A percentile compares a stretch with the other conserved stretches of the same genome.
Conservation (phyloP, 345 rosid species). For the Cardiospermum halicacabum region DNA sequence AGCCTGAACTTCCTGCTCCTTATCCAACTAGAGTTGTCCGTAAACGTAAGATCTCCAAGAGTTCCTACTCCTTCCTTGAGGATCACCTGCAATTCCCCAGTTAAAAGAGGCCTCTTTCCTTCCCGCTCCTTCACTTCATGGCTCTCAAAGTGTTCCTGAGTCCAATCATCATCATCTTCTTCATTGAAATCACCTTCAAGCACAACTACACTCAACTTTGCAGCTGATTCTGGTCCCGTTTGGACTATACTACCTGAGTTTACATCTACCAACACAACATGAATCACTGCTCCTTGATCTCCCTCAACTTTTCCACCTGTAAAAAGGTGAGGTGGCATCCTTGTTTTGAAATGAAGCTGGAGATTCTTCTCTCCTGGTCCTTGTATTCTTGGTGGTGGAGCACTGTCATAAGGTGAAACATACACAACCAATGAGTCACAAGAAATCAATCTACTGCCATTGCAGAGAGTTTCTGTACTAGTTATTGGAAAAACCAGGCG, state of each 20-base stretch:
- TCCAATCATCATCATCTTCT: slow-evolving; percentile 64
- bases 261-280: slow-evolving; percentile 61
- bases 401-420: slow-evolving; percentile 31
- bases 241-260: slow-evolving; percentile 57
- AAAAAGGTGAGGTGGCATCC: slow-evolving; percentile 91
- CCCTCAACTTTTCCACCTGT: slow-evolving; percentile 94
- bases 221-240: slow-evolving; percentile 60
- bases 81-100: slow-evolving; percentile 66
- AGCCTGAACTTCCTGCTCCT: slow-evolving; percentile 95
- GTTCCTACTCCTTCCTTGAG: slow-evolving; percentile 90
- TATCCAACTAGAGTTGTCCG: slow-evolving; percentile 97
- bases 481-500: background rate
- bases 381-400: slow-evolving; percentile 53
- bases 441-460: no score
- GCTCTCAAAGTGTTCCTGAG: slow-evolving; percentile 64
- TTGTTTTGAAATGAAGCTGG: slow-evolving; percentile 74
- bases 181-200: slow-evolving; percentile 86
- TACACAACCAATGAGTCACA: background rate
- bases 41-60: slow-evolving; percentile 78
- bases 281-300: slow-evolving; percentile 79
- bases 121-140: slow-evolving; percentile 77
- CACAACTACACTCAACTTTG: slow-evolving; percentile 67
- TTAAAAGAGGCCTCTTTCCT: slow-evolving; percentile 84
- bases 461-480: background rate
- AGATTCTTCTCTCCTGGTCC: slow-evolving; percentile 54